Evolutionary conservation across 2,329 filamentous ascomycete genomes (phyloP), one percentile per base, ranked within the genome.

Genomic region (Claviceps humidiphila): DNA sequence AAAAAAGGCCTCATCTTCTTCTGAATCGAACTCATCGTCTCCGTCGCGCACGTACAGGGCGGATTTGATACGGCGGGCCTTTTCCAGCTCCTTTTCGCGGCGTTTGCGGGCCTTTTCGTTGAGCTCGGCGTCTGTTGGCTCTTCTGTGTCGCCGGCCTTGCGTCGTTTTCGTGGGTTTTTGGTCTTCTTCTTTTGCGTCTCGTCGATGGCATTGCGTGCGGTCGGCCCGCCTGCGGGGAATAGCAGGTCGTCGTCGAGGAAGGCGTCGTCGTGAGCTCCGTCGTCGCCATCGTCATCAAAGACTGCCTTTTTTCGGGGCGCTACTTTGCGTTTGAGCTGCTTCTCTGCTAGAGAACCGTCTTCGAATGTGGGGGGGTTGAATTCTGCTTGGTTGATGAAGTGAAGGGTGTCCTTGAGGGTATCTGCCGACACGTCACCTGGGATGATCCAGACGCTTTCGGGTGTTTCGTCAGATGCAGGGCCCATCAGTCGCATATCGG

Each of bases 21-120:
- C 88, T 38, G 78, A 81, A 61, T 95, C 89, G n/a, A 78, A 84
- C 59, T 95, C 89, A 51, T 97, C 93, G 63, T 97, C 93, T 58
- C 85, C 89, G 40, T 84, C 82, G 53, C 85, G 80, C 49, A 98
- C 85, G 60, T 82, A 91, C 41, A 91, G 69, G 24, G 84, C 82
- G 60, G 87, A 94, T 73, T 96, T 97, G 69, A 93, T 85, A 63
- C 85, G 86, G 37, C 74, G 74, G 48, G 81, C 76, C 67, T 89
- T 89, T 61, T 90, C 88, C n/a, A 79, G 71, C 58, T 95, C 83
- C 58, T 80, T 84, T 50, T 82, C 74, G 51, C 80, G 76, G 40
- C 84, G 75, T 51, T 74, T 77, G 13, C 76, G 74, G 13, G 81
- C 81, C 52, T 77, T 78, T 57, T 80, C 81, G 37, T 82, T 78